Percentiles rank a stretch among this genome's conserved stretches.
phyloP scores from a whole-genome alignment of 2,329 filamentous ascomycete genomes.

The Aspergillus fumigatiaffinis region DNA sequence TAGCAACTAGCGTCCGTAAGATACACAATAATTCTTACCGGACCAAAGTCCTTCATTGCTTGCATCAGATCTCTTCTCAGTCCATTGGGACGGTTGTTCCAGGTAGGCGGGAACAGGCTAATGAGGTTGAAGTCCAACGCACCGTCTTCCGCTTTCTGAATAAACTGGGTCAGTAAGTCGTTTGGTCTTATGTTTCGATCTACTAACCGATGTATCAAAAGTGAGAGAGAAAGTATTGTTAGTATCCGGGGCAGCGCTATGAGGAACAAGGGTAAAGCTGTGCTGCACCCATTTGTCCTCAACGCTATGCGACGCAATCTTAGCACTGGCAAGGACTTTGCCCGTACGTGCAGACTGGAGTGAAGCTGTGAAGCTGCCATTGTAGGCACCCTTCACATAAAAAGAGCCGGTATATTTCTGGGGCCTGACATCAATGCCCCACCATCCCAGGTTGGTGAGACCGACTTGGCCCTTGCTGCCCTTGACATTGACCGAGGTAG shows the following conservation, averaged over 20 bases:
- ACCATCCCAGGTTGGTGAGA: slow-evolving; percentile 49
- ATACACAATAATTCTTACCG: slow-evolving; percentile 11
- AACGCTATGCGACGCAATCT: slow-evolving; percentile 33
- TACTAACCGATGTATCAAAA: slow-evolving; percentile 41
- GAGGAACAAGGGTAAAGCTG: slow-evolving; percentile 28
- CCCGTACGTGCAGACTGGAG: slow-evolving; percentile 40
- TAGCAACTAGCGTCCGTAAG: slow-evolving; percentile 3
- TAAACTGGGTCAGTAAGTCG: neutral
- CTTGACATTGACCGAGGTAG: slow-evolving; percentile 41
- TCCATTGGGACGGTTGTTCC: slow-evolving; percentile 51
- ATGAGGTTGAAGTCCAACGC: slow-evolving; percentile 51
- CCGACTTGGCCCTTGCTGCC: slow-evolving; percentile 42
- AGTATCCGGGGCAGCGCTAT: slow-evolving; percentile 21
- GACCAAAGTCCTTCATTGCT: slow-evolving; percentile 26
- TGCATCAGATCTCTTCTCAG: slow-evolving; percentile 49
- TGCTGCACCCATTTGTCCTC: slow-evolving; percentile 40
- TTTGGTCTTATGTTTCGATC: neutral
- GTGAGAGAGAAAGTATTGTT: slow-evolving; percentile 53
- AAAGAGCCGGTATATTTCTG: slow-evolving; percentile 51
- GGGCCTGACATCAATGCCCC: slow-evolving; percentile 49
- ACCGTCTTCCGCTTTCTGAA: slow-evolving; percentile 33
- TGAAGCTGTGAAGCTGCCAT: slow-evolving; percentile 33
- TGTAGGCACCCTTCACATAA: slow-evolving; percentile 41
- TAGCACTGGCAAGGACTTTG: slow-evolving; percentile 28
- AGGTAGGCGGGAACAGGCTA: slow-evolving; percentile 53